Conservation (phyloP, 2,329 filamentous ascomycete species). For the Clathrospora elynae region DNA sequence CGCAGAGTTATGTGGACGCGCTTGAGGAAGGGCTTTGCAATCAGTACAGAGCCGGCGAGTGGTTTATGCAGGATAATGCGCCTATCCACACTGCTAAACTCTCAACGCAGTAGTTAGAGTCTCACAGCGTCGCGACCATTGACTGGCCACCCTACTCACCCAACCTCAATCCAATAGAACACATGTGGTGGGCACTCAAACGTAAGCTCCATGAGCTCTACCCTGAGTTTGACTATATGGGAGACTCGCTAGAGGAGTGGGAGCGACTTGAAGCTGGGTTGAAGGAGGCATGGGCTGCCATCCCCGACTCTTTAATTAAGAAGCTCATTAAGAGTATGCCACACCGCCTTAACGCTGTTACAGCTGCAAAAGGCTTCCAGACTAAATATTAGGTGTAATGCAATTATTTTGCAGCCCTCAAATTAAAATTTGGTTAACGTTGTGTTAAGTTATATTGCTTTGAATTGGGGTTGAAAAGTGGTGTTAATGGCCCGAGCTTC, state of each 20-base stretch:
- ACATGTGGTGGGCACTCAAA: conserved; percentile 28
- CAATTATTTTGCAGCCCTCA: not conserved
- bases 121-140: conserved; percentile 13
- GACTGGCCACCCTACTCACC: conserved; percentile 27
- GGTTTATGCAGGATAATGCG: conserved; percentile 31
- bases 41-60: conserved; percentile 5
- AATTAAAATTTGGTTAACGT: not conserved
- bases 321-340: conserved; percentile 11
- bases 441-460: conserved; percentile 6
- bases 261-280: conserved; percentile 1
- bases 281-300: conserved; percentile 6
- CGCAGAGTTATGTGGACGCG: conserved; percentile 8
- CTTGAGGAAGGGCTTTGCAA: conserved; percentile 10
- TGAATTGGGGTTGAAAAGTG: too few relatives aligned
- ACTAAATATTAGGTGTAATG: conserved; percentile 8
- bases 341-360: conserved; percentile 2
- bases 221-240: conserved; percentile 11
- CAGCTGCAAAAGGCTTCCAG: conserved; percentile 1
- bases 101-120: conserved; percentile 17
- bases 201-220: conserved; percentile 12
- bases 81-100: conserved; percentile 21
- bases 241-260: conserved; percentile 5
- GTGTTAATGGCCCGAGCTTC: too few relatives aligned
- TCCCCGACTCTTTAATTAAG: conserved; percentile 6
- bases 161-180: conserved; percentile 32